phyloP scores from a whole-genome alignment of 1,139 yeast genomes.

The Kodamaea sp. region DNA sequence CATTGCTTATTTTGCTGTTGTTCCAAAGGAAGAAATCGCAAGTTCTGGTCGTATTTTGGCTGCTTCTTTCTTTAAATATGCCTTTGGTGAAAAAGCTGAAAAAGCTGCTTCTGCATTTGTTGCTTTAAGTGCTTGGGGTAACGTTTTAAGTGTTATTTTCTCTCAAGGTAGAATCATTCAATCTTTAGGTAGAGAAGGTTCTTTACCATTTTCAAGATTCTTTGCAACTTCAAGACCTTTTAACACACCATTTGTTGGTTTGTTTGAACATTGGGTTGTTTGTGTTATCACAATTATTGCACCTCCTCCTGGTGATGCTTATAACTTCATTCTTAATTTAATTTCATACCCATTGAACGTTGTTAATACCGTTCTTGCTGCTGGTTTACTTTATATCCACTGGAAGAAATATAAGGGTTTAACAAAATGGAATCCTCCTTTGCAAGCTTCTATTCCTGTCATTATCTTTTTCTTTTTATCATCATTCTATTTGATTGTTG shows the following conservation, averaged over 20 bases:
- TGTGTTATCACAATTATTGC: slow-evolving; percentile 47
- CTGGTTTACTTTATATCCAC: slow-evolving; percentile 40
- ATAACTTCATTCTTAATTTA: slow-evolving; percentile 47
- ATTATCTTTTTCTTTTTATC: slow-evolving; percentile 62
- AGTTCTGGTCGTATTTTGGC: slow-evolving; percentile 45
- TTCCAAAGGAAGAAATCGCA: slow-evolving; percentile 44
- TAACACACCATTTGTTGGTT: slow-evolving; percentile 49
- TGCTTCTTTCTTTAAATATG: slow-evolving; percentile 44
- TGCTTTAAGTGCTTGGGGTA: slow-evolving; percentile 49
- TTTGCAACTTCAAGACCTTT: slow-evolving; percentile 45
- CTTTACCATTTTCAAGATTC: slow-evolving; percentile 44
- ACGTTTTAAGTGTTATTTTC: slow-evolving; percentile 46
- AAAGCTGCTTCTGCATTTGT: slow-evolving; percentile 48
- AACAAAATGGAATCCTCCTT: slow-evolving; percentile 67
- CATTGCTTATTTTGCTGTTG: slow-evolving; percentile 56
- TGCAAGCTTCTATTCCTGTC: slow-evolving; percentile 64
- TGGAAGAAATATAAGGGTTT: slow-evolving; percentile 49
- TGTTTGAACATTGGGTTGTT: slow-evolving; percentile 56
- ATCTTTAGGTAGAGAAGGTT: slow-evolving; percentile 48
- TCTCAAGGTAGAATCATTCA: slow-evolving; percentile 50
- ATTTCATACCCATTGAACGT: slow-evolving; percentile 50
- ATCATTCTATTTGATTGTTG: slow-evolving; percentile 66
- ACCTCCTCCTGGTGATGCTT: slow-evolving; percentile 50
- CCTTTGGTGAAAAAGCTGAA: slow-evolving; percentile 45
- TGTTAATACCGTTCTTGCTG: slow-evolving; percentile 45